phyloP scores from a whole-genome alignment of 2,329 filamentous ascomycete species.

The Knufia petricola region DNA sequence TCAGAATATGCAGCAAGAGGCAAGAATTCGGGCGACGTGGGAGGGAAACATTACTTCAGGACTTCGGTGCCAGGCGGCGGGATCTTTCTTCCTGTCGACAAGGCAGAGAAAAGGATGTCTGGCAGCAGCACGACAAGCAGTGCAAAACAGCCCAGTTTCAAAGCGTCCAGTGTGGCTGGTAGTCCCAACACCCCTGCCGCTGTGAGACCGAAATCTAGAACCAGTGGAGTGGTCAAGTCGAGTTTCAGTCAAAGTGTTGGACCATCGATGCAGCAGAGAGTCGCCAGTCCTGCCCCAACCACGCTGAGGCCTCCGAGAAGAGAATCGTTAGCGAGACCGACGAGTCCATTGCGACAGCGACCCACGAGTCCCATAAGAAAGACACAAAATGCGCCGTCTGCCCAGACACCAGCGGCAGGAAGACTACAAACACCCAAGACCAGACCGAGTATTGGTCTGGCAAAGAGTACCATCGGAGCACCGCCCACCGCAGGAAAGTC shows the following conservation, averaged over 20 bases:
- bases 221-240: constrained; percentile 56
- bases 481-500: constrained; percentile 56
- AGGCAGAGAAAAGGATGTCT: constrained; percentile 55
- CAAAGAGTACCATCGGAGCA: constrained; percentile 46
- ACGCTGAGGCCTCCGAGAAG: constrained; percentile 52
- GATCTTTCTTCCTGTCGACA: constrained; percentile 83
- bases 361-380: constrained; percentile 77
- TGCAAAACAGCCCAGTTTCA: constrained; percentile 11
- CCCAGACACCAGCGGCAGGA: constrained; percentile 18
- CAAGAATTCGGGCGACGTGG: constrained; percentile 94
- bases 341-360: constrained; percentile 67
- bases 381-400: constrained; percentile 49
- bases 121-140: constrained; percentile 46
- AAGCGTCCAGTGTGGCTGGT: constrained; percentile 14
- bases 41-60: constrained; percentile 73
- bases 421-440: constrained; percentile 19
- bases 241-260: constrained; percentile 88
- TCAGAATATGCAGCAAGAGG: constrained; percentile 70
- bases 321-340: constrained; percentile 4
- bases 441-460: constrained; percentile 19
- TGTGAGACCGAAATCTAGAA: constrained; percentile 40
- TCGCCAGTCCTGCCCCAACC: constrained; percentile 59
- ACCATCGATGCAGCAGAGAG: constrained; percentile 42
- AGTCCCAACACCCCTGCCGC: constrained; percentile 52
- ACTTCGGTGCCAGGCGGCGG: constrained; percentile 71